phyloP scores from a whole-genome alignment of 2,329 filamentous ascomycete species.

The Berkeleyomyces basicola region DNA sequence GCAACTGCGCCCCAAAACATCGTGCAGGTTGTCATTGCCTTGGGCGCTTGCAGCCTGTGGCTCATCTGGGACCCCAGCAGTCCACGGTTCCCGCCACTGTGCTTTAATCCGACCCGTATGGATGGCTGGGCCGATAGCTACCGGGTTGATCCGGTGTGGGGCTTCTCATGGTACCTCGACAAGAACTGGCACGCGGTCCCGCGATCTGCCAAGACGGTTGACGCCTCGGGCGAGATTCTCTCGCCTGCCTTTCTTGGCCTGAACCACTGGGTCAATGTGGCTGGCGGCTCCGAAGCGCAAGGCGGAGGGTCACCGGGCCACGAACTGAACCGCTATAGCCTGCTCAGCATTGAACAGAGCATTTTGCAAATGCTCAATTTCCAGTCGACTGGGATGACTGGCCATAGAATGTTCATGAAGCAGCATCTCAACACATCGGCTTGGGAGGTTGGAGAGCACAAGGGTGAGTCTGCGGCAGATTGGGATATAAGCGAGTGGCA shows the following conservation, averaged over 20 bases:
- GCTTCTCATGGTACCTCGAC: conserved; percentile 1
- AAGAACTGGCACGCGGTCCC: background rate
- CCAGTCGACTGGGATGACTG: background rate
- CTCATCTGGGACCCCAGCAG: background rate
- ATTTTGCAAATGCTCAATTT: conserved; percentile 1
- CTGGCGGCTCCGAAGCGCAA: background rate
- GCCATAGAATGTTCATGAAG: background rate
- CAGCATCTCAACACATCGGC: background rate
- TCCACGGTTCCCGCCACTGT: background rate
- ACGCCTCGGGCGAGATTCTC: background rate
- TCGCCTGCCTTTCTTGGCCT: background rate
- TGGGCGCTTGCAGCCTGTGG: background rate
- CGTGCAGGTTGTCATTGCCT: background rate
- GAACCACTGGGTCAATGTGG: background rate
- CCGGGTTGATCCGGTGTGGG: background rate
- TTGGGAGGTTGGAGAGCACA: background rate
- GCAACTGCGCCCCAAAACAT: background rate
- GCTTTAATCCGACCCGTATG: background rate
- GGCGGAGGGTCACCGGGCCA: background rate
- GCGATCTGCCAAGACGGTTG: background rate
- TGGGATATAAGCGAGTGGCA: background rate
- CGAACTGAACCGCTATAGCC: background rate
- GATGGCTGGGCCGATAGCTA: background rate
- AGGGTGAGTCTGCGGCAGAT: background rate
- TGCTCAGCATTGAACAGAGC: conserved; percentile 3